Evolutionary conservation across 2,329 filamentous ascomycete species (phyloP), one percentile per base, ranked within the genome.

Genomic region (Xylaria multiplex): DNA sequence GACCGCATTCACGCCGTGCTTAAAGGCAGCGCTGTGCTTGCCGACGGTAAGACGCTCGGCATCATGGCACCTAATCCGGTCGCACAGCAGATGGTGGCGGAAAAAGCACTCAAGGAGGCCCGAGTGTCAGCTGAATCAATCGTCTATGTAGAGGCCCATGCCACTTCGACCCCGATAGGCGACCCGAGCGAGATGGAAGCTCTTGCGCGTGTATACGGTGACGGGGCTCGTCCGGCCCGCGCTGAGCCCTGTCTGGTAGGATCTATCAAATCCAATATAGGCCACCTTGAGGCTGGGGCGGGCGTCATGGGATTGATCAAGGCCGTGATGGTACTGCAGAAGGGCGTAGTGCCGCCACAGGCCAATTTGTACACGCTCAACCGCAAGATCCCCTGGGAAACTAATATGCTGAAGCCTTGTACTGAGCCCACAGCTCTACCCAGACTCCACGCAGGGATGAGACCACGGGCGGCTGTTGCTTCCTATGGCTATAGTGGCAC

Each of bases 121-220:
- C 24, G 45, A 2, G 35, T 62, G 4, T 3, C 40, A 11, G 19
- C 59, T n/a, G 13, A 24, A 9, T 49, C 52, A 8, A 24, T 62
- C n/a, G 42, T 32, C 9, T 62, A 57, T 8, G 59, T 62, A 1
- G 59, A 62, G 24, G 59, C 59, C 4, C 59, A 62, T n/a, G 59
- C 59, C 11, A 62, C 59, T 14, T 56, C 52, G 19, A 62, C 59
- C 16, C 59, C 59, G 7, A 8, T 62, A 2, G 59, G 59, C 16
- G 59, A 62, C 13, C 61, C 61, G 5, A 61, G 37, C 1, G 59
- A 61, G 42, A 40, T 61, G 30, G n/a, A 35, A 9, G 50, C 50
- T 16, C 24, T 53, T 22, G 30, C 50, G 16, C 16, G 16, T 6
- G 30, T 53, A 48, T 43, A 35, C 37, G 45, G 57, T 13, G 46